phyloP scores from a whole-genome alignment of 2,329 filamentous ascomycete genomes.

The Colletotrichum sp. region DNA sequence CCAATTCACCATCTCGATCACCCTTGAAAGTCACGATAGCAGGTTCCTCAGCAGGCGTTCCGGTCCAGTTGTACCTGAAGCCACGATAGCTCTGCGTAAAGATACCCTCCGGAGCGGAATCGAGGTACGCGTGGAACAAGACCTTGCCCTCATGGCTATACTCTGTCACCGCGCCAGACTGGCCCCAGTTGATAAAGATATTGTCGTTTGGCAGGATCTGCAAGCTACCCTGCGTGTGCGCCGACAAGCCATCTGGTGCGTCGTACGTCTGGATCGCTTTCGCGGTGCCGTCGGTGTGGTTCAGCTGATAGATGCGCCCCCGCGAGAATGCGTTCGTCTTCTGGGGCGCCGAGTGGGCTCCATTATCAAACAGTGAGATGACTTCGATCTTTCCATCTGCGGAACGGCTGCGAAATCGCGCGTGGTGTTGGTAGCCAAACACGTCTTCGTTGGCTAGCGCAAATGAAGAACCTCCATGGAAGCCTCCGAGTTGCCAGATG shows the following conservation, averaged over 20 bases:
- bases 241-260: background rate
- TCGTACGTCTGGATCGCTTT: background rate
- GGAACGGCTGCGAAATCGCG: background rate
- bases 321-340: background rate
- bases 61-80: background rate
- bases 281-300: background rate
- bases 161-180: background rate
- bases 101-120: background rate
- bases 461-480: background rate
- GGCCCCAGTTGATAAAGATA: background rate
- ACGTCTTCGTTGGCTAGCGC: background rate
- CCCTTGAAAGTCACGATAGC: background rate
- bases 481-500: conserved; percentile 59
- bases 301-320: background rate
- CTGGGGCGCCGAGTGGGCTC: background rate
- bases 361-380: background rate
- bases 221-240: background rate
- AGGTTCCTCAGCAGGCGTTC: background rate
- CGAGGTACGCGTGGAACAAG: background rate
- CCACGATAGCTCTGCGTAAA: background rate
- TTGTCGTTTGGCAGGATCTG: background rate
- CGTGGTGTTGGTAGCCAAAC: background rate
- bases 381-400: background rate
- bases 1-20: accelerated
- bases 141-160: background rate